Evolutionary conservation across 78 protist genomes (phyloP).

Genomic region (Dictyostelium citrinum): DNA sequence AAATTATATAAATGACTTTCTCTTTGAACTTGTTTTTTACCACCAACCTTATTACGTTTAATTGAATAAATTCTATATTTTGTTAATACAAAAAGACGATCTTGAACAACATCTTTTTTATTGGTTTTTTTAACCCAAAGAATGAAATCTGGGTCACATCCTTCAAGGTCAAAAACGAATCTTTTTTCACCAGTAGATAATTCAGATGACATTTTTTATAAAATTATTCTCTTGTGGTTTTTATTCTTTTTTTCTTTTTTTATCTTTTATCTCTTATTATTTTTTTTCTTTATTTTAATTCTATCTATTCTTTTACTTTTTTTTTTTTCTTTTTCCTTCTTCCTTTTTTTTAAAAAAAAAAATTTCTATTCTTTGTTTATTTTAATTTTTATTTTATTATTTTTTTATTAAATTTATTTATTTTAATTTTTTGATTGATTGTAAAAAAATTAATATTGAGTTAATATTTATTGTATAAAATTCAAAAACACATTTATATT

Average conservation of each 20-base stretch:
- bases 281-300: neutral
- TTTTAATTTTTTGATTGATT: neutral
- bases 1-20: slow-evolving; percentile 70
- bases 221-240: no score
- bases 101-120: slow-evolving; percentile 69
- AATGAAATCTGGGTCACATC: slow-evolving; percentile 61
- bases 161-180: slow-evolving; percentile 67
- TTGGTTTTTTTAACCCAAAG: slow-evolving; percentile 71
- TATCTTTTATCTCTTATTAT: neutral
- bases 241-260: neutral
- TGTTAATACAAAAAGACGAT: slow-evolving; percentile 69
- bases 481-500: neutral
- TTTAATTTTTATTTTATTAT: neutral
- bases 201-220: slow-evolving; percentile 38
- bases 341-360: neutral
- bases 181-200: slow-evolving; percentile 58
- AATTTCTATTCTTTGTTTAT: neutral
- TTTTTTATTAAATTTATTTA: no score
- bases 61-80: slow-evolving; percentile 57
- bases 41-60: slow-evolving; percentile 58
- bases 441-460: neutral
- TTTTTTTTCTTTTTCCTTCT: neutral
- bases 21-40: slow-evolving; percentile 54
- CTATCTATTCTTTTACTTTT: neutral
- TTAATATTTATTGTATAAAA: neutral